These are phyloP conservation scores for Artemisia tridentata DNA, from an alignment of 129 eudicot genomes.

Conservation along the genomic window DNA sequence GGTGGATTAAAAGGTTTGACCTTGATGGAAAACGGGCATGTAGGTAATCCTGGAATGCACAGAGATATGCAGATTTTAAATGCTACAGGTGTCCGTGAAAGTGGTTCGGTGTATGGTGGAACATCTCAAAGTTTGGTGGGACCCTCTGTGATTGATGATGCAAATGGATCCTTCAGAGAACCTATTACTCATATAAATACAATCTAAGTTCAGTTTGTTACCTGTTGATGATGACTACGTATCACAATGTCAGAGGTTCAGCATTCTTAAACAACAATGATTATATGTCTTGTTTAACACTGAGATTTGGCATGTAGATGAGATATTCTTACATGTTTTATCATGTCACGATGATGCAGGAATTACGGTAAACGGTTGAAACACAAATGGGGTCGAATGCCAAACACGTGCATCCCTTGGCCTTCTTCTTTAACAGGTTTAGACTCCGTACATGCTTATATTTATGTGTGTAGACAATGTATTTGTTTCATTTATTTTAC, in stretches of 20 bases:
- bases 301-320: neutral
- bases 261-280: neutral
- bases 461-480: neutral
- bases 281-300: neutral
- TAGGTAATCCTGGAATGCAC: too few relatives aligned
- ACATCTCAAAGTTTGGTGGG: too few relatives aligned
- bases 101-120: too few relatives aligned
- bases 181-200: too few relatives aligned
- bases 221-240: slow-evolving; percentile 49
- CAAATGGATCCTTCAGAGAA: too few relatives aligned
- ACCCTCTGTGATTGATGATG: too few relatives aligned
- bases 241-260: slow-evolving; percentile 54
- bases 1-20: too few relatives aligned
- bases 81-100: too few relatives aligned
- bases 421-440: slow-evolving; percentile 72
- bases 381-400: slow-evolving; percentile 60
- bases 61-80: too few relatives aligned
- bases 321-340: slow-evolving; percentile 1
- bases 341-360: slow-evolving; percentile 32
- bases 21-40: too few relatives aligned
- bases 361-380: slow-evolving; percentile 46
- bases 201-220: slow-evolving; percentile 57
- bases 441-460: neutral
- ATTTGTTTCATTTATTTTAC: neutral
- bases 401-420: slow-evolving; percentile 68